Evolutionary conservation across 768 basidiomycete species (phyloP).

Genomic region (Hebeloma cylindrosporum): DNA sequence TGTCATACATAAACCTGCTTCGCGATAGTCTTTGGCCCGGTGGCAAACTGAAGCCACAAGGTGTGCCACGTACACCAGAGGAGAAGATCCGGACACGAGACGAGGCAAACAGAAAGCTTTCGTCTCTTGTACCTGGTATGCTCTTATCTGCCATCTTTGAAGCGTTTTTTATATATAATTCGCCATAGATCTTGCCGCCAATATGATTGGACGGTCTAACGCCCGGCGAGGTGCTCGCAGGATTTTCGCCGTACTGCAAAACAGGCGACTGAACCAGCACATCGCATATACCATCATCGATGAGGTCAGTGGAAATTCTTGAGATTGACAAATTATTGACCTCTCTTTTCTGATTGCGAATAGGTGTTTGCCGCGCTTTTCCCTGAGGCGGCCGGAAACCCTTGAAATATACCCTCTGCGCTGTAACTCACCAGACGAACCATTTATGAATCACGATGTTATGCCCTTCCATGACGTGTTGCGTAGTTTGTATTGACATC

Average conservation of each 20-base stretch:
- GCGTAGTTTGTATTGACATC: no score
- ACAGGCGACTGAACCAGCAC: constrained; percentile 92
- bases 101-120: constrained; percentile 88
- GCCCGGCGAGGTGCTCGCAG: constrained; percentile 89
- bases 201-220: constrained; percentile 97
- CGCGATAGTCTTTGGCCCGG: constrained; percentile 82
- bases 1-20: constrained; percentile 64
- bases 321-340: background rate
- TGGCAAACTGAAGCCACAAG: constrained; percentile 66
- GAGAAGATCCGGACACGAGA: constrained; percentile 81
- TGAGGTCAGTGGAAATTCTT: constrained; percentile 56
- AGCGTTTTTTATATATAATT: background rate
- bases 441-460: no score
- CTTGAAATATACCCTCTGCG: background rate
- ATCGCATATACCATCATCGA: constrained; percentile 86
- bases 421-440: no score
- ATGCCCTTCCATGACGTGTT: no score
- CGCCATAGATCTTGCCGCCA: constrained; percentile 81
- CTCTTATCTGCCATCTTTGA: background rate
- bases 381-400: constrained; percentile 24
- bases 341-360: background rate
- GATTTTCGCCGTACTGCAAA: constrained; percentile 93
- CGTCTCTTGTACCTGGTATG: constrained; percentile 87
- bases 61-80: constrained; percentile 68
- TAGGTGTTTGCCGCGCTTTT: constrained; percentile 34